phyloP scores from a whole-genome alignment of 106 monocot species.

The Cymbidium sinense region DNA sequence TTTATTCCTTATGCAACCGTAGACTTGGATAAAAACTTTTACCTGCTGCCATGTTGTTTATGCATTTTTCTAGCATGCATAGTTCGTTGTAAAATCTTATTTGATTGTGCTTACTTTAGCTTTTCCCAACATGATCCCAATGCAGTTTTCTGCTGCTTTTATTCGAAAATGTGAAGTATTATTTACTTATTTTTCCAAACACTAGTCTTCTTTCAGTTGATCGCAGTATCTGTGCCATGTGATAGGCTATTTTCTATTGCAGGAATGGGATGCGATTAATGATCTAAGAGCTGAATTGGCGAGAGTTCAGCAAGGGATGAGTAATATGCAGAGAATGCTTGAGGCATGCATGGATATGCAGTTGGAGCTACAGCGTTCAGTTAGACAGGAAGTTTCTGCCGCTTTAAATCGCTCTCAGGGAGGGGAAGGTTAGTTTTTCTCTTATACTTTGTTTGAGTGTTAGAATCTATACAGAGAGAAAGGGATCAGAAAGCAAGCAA shows the following conservation, averaged over 20 bases:
- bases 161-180: background rate
- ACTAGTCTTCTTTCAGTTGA: background rate
- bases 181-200: slow-evolving; percentile 1
- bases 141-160: background rate
- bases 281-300: slow-evolving; percentile 76
- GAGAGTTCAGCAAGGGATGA: slow-evolving; percentile 84
- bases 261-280: slow-evolving; percentile 77
- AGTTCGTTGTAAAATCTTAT: background rate
- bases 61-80: background rate
- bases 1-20: background rate
- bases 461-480: background rate
- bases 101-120: background rate
- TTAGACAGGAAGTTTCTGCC: slow-evolving; percentile 84
- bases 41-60: background rate
- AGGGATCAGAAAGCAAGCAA: background rate
- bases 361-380: slow-evolving; percentile 73
- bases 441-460: background rate
- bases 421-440: slow-evolving; percentile 38
- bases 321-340: slow-evolving; percentile 77
- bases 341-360: slow-evolving; percentile 98
- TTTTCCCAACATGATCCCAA: background rate
- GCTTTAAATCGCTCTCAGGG: slow-evolving; percentile 67
- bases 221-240: background rate
- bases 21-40: background rate
- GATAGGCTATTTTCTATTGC: slow-evolving; percentile 12